Percentiles rank a stretch among this genome's conserved stretches.
Evolutionary conservation across 192 early-diverging fungal species (phyloP).

Genomic region (Coemansia sp.): DNA sequence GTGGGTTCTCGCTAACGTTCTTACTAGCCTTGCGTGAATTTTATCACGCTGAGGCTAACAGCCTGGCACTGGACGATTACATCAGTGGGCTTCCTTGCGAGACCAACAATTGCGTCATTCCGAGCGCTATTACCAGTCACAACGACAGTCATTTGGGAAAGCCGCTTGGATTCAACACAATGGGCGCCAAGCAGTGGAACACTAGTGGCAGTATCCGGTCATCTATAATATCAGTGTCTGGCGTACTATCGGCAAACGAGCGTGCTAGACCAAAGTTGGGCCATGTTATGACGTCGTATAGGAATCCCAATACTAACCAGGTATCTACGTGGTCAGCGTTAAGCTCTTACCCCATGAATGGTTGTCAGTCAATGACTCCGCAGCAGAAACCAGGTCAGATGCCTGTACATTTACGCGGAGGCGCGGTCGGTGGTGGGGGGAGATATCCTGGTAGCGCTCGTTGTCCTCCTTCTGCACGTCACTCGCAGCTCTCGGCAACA

Average conservation of each 20-base stretch:
- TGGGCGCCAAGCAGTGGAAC: not conserved
- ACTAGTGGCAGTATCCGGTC: conserved; percentile 17
- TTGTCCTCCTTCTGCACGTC: conserved; percentile 8
- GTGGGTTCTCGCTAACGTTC: conserved; percentile 42
- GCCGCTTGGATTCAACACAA: not conserved
- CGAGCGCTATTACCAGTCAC: conserved; percentile 25
- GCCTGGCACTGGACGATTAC: conserved; percentile 12
- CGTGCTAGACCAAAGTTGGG: conserved; percentile 37
- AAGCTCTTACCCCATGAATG: not conserved
- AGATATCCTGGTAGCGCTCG: not conserved
- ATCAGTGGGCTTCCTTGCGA: conserved; percentile 8
- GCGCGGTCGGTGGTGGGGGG: not conserved
- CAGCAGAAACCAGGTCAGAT: not conserved
- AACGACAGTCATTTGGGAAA: not conserved
- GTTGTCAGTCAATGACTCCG: not conserved
- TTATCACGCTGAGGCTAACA: conserved; percentile 35
- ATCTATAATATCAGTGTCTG: conserved; percentile 33
- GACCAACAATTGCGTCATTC: conserved; percentile 25
- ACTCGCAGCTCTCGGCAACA: conserved; percentile 42
- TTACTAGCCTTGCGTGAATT: conserved; percentile 30
- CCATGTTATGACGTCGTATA: conserved; percentile 43
- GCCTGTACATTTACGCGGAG: conserved; percentile 3
- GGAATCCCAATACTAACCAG: conserved; percentile 32
- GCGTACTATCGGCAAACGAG: conserved; percentile 23
- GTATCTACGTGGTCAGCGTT: conserved; percentile 45